Percentiles rank a stretch among this genome's conserved stretches.
Conservation (phyloP, 1,284 basidiomycete species). For the Ustilago shanxiensis region DNA sequence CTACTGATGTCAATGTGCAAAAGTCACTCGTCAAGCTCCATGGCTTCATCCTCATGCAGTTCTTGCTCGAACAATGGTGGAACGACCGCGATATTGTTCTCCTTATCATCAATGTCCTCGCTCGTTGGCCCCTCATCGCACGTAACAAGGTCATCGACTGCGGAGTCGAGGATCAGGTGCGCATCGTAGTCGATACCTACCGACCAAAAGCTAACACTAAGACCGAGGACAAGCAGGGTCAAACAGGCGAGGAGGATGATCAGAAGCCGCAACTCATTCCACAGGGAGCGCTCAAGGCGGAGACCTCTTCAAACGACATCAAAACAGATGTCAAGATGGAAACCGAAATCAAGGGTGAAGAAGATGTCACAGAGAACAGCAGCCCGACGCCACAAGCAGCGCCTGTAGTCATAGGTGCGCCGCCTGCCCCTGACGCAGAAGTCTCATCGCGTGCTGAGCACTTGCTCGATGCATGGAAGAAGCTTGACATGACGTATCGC, state of each 20-base stretch:
- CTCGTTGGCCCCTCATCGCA: slow-evolving; percentile 83
- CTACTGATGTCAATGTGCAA: slow-evolving; percentile 82
- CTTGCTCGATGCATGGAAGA: slow-evolving; percentile 81
- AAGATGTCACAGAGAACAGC: background rate
- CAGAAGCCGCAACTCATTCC: slow-evolving; percentile 6
- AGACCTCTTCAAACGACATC: slow-evolving; percentile 7
- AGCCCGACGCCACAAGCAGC: background rate
- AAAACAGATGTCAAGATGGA: background rate
- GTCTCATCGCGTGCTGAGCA: slow-evolving; percentile 68
- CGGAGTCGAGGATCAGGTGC: slow-evolving; percentile 71
- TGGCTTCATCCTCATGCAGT: slow-evolving; percentile 92
- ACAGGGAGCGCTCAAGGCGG: slow-evolving; percentile 2
- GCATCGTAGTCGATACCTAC: slow-evolving; percentile 40
- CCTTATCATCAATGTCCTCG: slow-evolving; percentile 73
- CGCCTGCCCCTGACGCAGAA: slow-evolving; percentile 33
- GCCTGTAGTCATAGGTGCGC: slow-evolving; percentile 13
- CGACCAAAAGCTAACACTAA: slow-evolving; percentile 18
- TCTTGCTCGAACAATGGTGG: slow-evolving; percentile 83
- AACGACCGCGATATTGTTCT: slow-evolving; percentile 80
- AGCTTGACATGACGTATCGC: slow-evolving; percentile 81
- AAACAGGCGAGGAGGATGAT: background rate
- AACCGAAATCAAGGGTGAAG: slow-evolving; percentile 7
- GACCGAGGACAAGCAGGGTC: slow-evolving; percentile 73
- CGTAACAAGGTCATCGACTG: slow-evolving; percentile 89
- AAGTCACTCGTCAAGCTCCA: slow-evolving; percentile 91